Evolutionary conservation across 768 basidiomycete genomes (phyloP), one percentile per base, ranked within the genome.

Genomic region (Boletus rex-veris): DNA sequence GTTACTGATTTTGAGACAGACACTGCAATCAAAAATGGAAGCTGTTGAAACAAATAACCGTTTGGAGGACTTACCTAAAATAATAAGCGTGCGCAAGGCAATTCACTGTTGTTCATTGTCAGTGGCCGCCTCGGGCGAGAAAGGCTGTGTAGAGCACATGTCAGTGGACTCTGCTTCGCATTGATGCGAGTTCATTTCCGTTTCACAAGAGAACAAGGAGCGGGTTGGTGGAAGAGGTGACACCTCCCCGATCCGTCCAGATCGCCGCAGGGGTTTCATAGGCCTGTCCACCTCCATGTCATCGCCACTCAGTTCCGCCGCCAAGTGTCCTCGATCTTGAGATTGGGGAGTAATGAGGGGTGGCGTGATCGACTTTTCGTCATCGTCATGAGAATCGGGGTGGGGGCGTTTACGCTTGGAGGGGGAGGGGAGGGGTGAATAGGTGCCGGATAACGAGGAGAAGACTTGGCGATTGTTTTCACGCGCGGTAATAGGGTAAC

Each of bases 381-480:
- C 52, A 55, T 65, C 60, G 46, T 60, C 60, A 49, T 55, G 61
- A 48, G 55, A 50, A 57, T 64, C 63, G 43, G 57, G 50, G 48
- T 60, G 53, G 12, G 49, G 49, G 44, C 69, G 68, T 53, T 64
- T 69, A 40, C 76, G 77, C 55, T 75, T 77, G 36, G 59, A 65
- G 39, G 74, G 69, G 55, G 69, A 76, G 9, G 65, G 58, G 24
- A 60, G 60, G 52, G 60, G 61, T 28, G 59, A 60, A 58, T 70
- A 65, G 40, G 69, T 68, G 48, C 75, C 67, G 49, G 73, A 72
- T 4, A 57, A 35, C 26, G 70, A 60, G 47, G 73, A 59, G 76
- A 74, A 73, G 18, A 84, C 74, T 37, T 79, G 77, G 41, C 73
- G 78, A 50, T 83, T 70, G 10, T 74, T 79, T 65, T 85, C 84